phyloP scores from a whole-genome alignment of 2,329 filamentous ascomycete species.

The Talaromyces sp. region DNA sequence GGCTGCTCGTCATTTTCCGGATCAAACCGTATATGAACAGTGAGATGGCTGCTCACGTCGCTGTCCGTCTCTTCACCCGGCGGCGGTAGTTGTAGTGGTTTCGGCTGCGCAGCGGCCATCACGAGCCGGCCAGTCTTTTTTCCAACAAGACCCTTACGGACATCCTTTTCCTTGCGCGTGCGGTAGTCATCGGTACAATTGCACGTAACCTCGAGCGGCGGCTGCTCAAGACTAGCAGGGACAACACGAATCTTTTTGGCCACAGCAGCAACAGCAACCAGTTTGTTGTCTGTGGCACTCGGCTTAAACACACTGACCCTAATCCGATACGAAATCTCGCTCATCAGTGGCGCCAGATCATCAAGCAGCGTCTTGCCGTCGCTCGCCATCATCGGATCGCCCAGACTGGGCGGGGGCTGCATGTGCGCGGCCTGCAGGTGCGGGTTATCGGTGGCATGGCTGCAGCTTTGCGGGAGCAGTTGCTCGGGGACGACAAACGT shows the following conservation, averaged over 20 bases:
- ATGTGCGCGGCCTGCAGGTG: slow-evolving; percentile 53
- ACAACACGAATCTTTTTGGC: slow-evolving; percentile 55
- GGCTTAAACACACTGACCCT: slow-evolving; percentile 42
- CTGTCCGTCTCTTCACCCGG: slow-evolving; percentile 28
- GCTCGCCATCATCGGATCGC: slow-evolving; percentile 51
- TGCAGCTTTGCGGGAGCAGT: slow-evolving; percentile 56
- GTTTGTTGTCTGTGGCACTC: slow-evolving; percentile 31
- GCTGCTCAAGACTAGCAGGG: slow-evolving; percentile 55
- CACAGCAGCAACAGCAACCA: slow-evolving; percentile 44
- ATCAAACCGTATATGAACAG: slow-evolving; percentile 57
- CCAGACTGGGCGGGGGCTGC: slow-evolving; percentile 57
- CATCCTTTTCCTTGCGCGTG: slow-evolving; percentile 53
- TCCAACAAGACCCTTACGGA: slow-evolving; percentile 57
- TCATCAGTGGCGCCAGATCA: slow-evolving; percentile 60
- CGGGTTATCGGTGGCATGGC: slow-evolving; percentile 47
- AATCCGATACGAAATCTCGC: slow-evolving; percentile 54
- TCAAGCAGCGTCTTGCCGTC: slow-evolving; percentile 50
- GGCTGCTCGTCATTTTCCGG: slow-evolving; percentile 48
- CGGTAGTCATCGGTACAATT: slow-evolving; percentile 43
- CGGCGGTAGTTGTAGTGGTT: slow-evolving; percentile 47
- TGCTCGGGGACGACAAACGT: slow-evolving; percentile 59
- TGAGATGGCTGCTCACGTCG: slow-evolving; percentile 47
- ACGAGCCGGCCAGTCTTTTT: slow-evolving; percentile 54
- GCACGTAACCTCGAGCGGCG: slow-evolving; percentile 50
- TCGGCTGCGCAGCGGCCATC: slow-evolving; percentile 55